Evolutionary conservation across 495 filamentous ascomycete genomes (phyloP).

Genomic region (Hyaloscypha bicolor): DNA sequence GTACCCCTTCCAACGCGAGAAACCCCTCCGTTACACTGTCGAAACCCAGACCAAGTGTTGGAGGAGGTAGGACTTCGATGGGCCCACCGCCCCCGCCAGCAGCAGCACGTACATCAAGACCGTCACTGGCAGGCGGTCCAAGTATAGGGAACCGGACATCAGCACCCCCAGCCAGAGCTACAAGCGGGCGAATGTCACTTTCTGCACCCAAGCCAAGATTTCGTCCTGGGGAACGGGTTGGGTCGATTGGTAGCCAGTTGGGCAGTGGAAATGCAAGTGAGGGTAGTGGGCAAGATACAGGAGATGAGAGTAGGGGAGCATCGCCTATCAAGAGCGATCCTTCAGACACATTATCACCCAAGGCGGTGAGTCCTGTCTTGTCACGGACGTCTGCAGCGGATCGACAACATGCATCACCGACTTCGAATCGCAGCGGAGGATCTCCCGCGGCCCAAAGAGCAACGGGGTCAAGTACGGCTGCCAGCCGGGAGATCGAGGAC

Average conservation of each 20-base stretch:
- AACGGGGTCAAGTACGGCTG: slow-evolving; percentile 38
- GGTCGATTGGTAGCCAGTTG: slow-evolving; percentile 40
- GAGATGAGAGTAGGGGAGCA: slow-evolving; percentile 34
- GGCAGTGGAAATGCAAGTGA: slow-evolving; percentile 37
- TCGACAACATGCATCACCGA: slow-evolving; percentile 43
- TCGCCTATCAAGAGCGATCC: slow-evolving; percentile 32
- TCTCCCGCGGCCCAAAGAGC: slow-evolving; percentile 34
- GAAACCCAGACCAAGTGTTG: slow-evolving; percentile 55
- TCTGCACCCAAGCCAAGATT: slow-evolving; percentile 34
- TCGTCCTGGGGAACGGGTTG: slow-evolving; percentile 42
- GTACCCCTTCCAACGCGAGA: slow-evolving; percentile 54
- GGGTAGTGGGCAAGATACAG: slow-evolving; percentile 36
- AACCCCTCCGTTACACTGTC: slow-evolving; percentile 42
- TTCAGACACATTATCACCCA: slow-evolving; percentile 44
- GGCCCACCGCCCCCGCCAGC: slow-evolving; percentile 54
- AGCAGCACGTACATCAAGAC: slow-evolving; percentile 28
- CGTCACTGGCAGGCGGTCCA: slow-evolving; percentile 29
- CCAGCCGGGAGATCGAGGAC: slow-evolving; percentile 73
- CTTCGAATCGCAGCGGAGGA: slow-evolving; percentile 34
- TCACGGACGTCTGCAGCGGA: slow-evolving; percentile 47
- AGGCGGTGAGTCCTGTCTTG: slow-evolving; percentile 49
- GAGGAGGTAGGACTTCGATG: slow-evolving; percentile 62
- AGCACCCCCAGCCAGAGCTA: slow-evolving; percentile 34
- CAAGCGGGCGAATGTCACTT: slow-evolving; percentile 39
- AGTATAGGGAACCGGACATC: slow-evolving; percentile 21